Base-by-base conservation (phyloP, 176 grass and related monocot species). In the Juncus effusus region DNA sequence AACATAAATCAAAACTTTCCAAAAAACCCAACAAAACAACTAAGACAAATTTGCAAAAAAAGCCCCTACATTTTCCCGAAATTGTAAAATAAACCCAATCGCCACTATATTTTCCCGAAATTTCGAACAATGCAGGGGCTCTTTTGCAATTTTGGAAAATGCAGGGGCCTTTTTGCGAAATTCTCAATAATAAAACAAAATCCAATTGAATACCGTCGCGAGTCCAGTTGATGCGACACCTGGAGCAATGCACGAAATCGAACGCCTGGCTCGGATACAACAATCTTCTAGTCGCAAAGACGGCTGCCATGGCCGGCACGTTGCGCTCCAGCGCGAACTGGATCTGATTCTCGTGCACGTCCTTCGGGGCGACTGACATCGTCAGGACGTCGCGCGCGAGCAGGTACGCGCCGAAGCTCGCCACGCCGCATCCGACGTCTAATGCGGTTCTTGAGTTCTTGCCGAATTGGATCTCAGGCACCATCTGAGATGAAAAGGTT, bases 291-390 rank as follows among this genome's bases (percentile, higher is more conserved):
- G 82, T 84, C 63, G 82, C 70, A 69, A 84, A 79, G 56, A 76
- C 76, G 59, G 76, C 82, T 15, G 79, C 64, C 82, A 79, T 84
- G 52, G 82, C 82, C 64, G 82, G 82, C 49, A 84, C 76, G 42
- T 74, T 78, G 49, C 82, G 82, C 42, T 84, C 82, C 10, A 84
- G 82, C 74, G 82, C 76, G 75, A 79, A 84, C 37, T 84, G 82
- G 79, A 84, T 84, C 51, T 84, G 82, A 84, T 84, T 84, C 68
- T 84, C 81, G 67, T 84, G 76, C 16, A 79, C 69, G 39, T 84
- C 81, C 74, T 84, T 84, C 45, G 82, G 82, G 56, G 82, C 82
- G 42, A 84, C 53, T 16, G 82, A 84, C 35, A 84, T 62, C 54
- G 82, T 84, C 54, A 70, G 47, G 9, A 84, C 76, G 47, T 79